These are phyloP conservation scores for Amanita muscaria DNA, from an alignment of 768 basidiomycete genomes.

Conservation along the genomic window DNA sequence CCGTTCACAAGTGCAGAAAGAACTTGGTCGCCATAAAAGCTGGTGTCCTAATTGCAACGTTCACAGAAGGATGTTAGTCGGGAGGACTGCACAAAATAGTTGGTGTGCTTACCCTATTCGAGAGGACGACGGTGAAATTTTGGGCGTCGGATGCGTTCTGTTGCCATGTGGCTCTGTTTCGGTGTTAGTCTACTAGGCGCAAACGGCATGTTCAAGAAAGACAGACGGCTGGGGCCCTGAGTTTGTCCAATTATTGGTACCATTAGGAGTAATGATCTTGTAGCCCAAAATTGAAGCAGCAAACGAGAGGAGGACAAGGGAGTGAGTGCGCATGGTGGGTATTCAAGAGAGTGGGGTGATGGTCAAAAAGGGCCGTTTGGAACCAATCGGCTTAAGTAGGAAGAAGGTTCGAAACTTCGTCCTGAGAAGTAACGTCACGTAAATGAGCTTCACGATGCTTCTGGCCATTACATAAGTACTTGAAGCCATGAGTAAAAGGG, in stretches of 20 bases:
- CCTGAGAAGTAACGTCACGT: too few relatives aligned
- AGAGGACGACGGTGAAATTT: slow-evolving; percentile 65
- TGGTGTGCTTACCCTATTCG: slow-evolving; percentile 41
- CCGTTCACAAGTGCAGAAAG: slow-evolving; percentile 51
- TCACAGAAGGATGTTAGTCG: too few relatives aligned
- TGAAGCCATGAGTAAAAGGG: too few relatives aligned
- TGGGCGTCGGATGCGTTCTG: slow-evolving; percentile 55
- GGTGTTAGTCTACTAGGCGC: background rate
- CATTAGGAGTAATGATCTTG: slow-evolving; percentile 44
- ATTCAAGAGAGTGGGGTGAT: background rate
- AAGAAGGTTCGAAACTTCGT: too few relatives aligned
- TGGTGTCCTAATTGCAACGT: slow-evolving; percentile 25
- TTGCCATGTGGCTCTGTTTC: slow-evolving; percentile 45
- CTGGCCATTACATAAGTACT: too few relatives aligned
- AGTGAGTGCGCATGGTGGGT: slow-evolving; percentile 3
- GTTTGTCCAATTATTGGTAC: slow-evolving; percentile 46
- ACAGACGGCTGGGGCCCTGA: slow-evolving; percentile 39
- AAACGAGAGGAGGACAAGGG: slow-evolving; percentile 35
- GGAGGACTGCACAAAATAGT: too few relatives aligned
- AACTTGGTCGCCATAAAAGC: slow-evolving; percentile 30
- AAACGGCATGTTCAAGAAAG: slow-evolving; percentile 2
- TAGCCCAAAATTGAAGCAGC: slow-evolving; percentile 56
- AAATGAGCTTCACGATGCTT: background rate
- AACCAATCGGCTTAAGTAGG: slow-evolving; percentile 13
- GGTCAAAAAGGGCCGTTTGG: too few relatives aligned